Conservation (phyloP, 768 basidiomycete species). For the Podaxis sp. region DNA sequence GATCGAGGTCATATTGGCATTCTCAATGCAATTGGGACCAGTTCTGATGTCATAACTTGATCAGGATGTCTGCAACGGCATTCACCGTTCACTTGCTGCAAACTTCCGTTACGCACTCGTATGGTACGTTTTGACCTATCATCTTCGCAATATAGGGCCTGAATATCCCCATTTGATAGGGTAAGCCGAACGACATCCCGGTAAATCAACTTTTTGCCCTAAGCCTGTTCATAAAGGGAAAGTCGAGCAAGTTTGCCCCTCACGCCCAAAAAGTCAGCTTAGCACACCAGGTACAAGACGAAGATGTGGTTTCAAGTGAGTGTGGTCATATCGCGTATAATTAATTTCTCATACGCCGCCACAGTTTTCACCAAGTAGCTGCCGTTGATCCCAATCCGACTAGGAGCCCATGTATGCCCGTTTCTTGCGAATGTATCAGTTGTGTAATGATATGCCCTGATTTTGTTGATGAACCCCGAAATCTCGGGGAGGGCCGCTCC, state of each 20-base stretch:
- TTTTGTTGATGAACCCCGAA: neutral
- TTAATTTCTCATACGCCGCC: conserved; percentile 29
- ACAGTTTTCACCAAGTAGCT: conserved; percentile 31
- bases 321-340: conserved; percentile 16
- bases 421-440: neutral
- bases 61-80: conserved; percentile 87
- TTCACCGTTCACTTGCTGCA: conserved; percentile 83
- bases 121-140: conserved; percentile 47
- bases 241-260: conserved; percentile 90
- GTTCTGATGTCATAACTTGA: neutral
- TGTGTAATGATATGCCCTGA: conserved; percentile 1
- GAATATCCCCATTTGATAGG: conserved; percentile 1
- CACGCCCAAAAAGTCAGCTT: conserved; percentile 94
- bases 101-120: conserved; percentile 96
- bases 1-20: conserved; percentile 60
- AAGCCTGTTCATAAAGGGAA: conserved; percentile 52
- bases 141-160: neutral
- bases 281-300: conserved; percentile 79
- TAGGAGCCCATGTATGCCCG: neutral
- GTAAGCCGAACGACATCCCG: neutral
- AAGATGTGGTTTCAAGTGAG: conserved; percentile 88
- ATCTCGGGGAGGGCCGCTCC: neutral
- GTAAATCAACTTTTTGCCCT: neutral
- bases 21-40: neutral
- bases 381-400: neutral